Conservation (phyloP, 306 rosid species). For the Hippophae rhamnoides region DNA sequence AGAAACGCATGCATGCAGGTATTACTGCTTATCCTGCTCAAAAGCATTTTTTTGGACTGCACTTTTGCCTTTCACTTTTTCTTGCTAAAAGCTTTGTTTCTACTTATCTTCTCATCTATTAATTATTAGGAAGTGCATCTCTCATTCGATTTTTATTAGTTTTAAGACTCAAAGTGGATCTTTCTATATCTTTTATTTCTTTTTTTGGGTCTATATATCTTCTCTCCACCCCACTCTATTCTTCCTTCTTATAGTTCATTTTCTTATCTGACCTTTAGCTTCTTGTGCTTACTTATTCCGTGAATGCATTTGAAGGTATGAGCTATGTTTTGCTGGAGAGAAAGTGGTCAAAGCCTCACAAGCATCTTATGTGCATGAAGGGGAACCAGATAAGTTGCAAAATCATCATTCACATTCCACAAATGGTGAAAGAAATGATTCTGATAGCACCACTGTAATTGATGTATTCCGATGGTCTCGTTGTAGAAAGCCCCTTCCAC, state of each 20-base stretch:
- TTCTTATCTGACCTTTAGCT: neutral
- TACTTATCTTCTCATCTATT: too few relatives aligned
- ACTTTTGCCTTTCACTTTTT: neutral
- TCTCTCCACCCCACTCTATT: too few relatives aligned
- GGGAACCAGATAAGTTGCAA: constrained; percentile 54
- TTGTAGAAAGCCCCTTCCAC: constrained; percentile 82
- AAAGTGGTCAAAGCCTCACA: constrained; percentile 49
- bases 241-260: neutral
- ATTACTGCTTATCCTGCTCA: constrained; percentile 20
- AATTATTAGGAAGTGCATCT: too few relatives aligned
- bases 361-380: constrained; percentile 44
- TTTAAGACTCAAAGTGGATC: too few relatives aligned
- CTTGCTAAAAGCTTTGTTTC: neutral
- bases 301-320: constrained; percentile 52
- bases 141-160: too few relatives aligned
- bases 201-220: too few relatives aligned
- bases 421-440: constrained; percentile 59
- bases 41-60: constrained; percentile 8
- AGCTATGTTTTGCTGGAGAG: constrained; percentile 80
- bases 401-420: constrained; percentile 50
- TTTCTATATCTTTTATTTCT: too few relatives aligned
- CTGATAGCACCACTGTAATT: constrained; percentile 40
- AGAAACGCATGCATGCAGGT: constrained; percentile 88
- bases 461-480: constrained; percentile 92
- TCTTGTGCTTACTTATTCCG: neutral